Conservation (phyloP, 306 rosid genomes). For the Citrullus amarus region DNA sequence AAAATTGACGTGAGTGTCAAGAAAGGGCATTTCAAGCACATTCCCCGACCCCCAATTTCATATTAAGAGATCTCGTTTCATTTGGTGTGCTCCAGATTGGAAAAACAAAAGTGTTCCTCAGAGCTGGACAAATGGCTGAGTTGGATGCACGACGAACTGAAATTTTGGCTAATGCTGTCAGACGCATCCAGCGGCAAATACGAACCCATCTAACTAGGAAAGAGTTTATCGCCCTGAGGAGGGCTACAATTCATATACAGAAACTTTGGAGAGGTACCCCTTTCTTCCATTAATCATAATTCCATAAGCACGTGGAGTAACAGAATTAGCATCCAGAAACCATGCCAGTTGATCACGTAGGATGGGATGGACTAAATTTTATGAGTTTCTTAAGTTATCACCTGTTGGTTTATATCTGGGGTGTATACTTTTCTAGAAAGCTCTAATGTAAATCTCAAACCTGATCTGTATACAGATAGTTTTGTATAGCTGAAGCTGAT, state of each 20-base stretch:
- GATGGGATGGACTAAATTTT: background rate
- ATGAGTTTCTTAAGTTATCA: background rate
- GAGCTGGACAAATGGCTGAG: conserved; percentile 98
- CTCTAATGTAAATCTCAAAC: background rate
- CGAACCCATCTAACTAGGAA: conserved; percentile 58
- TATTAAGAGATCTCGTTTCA: background rate
- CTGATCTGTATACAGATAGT: background rate
- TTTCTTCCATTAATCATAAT: conserved; percentile 7
- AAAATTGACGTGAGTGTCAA: background rate
- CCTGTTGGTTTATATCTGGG: background rate
- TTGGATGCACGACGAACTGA: conserved; percentile 77
- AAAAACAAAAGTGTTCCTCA: conserved; percentile 67
- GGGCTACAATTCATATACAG: conserved; percentile 52
- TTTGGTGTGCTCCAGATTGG: conserved; percentile 47
- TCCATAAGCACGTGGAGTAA: background rate
- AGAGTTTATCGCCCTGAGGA: conserved; percentile 46
- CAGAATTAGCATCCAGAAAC: background rate
- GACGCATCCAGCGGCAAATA: conserved; percentile 66
- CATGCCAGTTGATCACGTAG: background rate
- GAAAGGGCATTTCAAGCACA: background rate
- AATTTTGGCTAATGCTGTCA: conserved; percentile 64
- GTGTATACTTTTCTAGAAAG: background rate
- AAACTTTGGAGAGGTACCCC: conserved; percentile 62
- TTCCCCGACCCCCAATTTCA: background rate
- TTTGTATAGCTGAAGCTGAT: background rate